A percentile compares a stretch with the other conserved stretches of the same genome.
These are phyloP conservation scores for Phytopythium helicoides DNA, from an alignment of 352 stramenopile genomes.

Conservation along the genomic window DNA sequence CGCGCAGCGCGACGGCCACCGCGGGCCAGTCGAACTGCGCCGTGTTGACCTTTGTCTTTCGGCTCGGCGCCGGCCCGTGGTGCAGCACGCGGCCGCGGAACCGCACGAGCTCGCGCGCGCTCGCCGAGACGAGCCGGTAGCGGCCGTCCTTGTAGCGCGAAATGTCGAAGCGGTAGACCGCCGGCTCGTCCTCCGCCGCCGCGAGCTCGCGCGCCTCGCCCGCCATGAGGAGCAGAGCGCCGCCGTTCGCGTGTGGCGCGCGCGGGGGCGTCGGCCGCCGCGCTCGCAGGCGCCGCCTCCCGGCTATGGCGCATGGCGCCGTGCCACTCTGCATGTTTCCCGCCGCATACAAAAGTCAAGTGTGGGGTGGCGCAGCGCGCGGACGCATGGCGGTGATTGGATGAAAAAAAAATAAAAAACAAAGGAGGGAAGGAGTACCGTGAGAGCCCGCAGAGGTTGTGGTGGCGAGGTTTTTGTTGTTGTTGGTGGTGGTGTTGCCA, in stretches of 20 bases:
- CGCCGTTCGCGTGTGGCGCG: neutral
- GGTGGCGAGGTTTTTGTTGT: too few species aligned
- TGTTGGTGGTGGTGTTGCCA: too few species aligned
- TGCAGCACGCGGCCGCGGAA: slow-evolving; percentile 75
- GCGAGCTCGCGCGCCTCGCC: slow-evolving; percentile 1
- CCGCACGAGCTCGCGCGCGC: slow-evolving; percentile 64
- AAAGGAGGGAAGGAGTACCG: too few species aligned
- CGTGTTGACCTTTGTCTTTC: slow-evolving; percentile 82
- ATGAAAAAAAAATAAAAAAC: too few species aligned
- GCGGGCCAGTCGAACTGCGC: slow-evolving; percentile 87
- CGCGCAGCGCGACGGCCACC: slow-evolving; percentile 62
- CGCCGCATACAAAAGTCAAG: too few species aligned
- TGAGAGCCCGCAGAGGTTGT: too few species aligned
- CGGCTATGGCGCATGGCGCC: too few species aligned
- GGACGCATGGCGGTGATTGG: too few species aligned
- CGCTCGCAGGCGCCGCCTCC: neutral
- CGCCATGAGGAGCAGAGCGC: neutral
- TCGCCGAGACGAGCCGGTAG: slow-evolving; percentile 68
- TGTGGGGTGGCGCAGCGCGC: too few species aligned
- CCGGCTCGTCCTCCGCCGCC: slow-evolving; percentile 11
- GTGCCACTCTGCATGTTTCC: too few species aligned
- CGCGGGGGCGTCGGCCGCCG: neutral
- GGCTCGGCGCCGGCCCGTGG: slow-evolving; percentile 52
- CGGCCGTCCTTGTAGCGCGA: slow-evolving; percentile 69
- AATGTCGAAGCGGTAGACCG: slow-evolving; percentile 82